Percentiles rank a stretch among this genome's conserved stretches.
Evolutionary conservation across 2,329 filamentous ascomycete genomes (phyloP).

Genomic region (Sarocladiaceae sp.): DNA sequence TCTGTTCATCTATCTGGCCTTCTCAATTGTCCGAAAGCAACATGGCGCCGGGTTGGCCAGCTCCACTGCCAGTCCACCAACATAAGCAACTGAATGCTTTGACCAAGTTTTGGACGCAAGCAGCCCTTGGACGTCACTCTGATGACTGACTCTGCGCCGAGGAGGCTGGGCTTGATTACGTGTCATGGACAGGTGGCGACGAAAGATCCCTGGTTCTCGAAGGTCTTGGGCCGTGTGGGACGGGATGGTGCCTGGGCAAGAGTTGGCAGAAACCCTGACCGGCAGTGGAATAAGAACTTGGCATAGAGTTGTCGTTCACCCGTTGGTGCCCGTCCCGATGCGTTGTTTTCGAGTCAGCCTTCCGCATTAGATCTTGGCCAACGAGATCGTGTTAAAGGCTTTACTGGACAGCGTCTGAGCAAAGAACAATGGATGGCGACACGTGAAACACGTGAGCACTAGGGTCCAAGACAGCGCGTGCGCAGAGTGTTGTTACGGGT

Average conservation of each 20-base stretch:
- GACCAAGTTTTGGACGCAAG: neutral
- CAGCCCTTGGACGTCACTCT: neutral
- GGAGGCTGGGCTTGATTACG: slow-evolving; percentile 4
- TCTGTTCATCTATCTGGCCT: slow-evolving; percentile 3
- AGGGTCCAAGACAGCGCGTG: neutral
- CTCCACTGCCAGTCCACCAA: neutral
- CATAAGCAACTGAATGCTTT: neutral
- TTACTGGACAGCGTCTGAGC: no score
- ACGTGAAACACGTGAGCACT: slow-evolving; percentile 3
- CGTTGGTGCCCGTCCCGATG: neutral
- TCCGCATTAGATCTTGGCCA: no score
- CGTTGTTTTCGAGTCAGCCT: slow-evolving; percentile 5
- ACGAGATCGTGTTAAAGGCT: no score
- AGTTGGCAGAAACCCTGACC: slow-evolving; percentile 3
- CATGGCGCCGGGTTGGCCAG: neutral
- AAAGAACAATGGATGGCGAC: neutral
- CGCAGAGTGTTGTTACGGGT: neutral
- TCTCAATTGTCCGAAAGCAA: neutral
- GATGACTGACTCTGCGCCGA: neutral
- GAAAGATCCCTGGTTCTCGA: neutral
- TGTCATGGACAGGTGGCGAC: neutral
- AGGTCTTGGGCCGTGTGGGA: neutral
- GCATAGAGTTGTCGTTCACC: neutral
- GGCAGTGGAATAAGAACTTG: neutral
- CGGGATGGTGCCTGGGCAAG: neutral